Conservation (phyloP, 225 moss, liverwort and hornwort species). For the Polytrichum formosum region DNA sequence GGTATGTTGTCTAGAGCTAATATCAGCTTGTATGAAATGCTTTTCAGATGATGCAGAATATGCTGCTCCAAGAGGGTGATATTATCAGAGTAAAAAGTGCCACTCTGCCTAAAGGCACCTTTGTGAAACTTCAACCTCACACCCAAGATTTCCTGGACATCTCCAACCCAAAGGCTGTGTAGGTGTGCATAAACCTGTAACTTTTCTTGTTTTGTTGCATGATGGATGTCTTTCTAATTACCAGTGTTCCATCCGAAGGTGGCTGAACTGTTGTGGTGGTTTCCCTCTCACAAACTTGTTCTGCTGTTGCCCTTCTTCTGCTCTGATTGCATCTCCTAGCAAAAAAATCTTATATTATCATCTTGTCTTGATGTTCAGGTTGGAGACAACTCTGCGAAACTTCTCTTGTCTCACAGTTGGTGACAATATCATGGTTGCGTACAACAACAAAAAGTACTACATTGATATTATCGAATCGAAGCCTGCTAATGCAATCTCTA, state of each 20-base stretch:
- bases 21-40: not conserved
- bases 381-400: constrained; percentile 94
- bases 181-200: constrained; percentile 53
- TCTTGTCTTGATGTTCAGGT: constrained; percentile 38
- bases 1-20: not conserved
- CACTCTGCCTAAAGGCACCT: constrained; percentile 93
- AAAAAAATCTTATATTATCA: no score
- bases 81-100: constrained; percentile 98
- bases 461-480: constrained; percentile 96
- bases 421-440: constrained; percentile 99
- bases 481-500: constrained; percentile 88
- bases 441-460: constrained; percentile 98
- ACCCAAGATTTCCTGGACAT: constrained; percentile 99
- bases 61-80: constrained; percentile 97
- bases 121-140: constrained; percentile 97
- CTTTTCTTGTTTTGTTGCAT: constrained; percentile 12
- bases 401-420: constrained; percentile 97
- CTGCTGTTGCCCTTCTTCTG: no score
- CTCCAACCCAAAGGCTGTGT: constrained; percentile 99
- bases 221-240: no score
- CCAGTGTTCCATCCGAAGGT: no score
- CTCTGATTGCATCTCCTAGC: not conserved
- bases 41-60: constrained; percentile 99
- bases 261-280: no score
- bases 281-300: no score